Evolutionary conservation across 2,329 filamentous ascomycete genomes (phyloP).

Genomic region (Parascedosporium putredinis): DNA sequence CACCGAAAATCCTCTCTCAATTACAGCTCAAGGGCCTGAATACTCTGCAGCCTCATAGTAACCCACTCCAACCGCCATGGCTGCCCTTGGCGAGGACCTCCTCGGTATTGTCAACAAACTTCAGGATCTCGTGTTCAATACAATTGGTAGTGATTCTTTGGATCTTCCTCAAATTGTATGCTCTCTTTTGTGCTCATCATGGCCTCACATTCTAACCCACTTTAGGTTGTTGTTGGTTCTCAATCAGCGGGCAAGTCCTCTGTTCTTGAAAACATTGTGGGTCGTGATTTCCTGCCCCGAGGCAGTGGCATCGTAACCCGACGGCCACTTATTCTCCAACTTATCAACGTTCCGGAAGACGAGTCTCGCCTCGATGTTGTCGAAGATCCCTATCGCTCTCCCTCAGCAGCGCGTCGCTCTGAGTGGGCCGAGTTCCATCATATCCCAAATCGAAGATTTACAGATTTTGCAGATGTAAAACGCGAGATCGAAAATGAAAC

Average conservation of each 20-base stretch:
- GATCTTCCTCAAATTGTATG: slow-evolving; percentile 96
- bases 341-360: slow-evolving; percentile 90
- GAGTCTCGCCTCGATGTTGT: slow-evolving; percentile 54
- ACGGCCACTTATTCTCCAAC: slow-evolving; percentile 86
- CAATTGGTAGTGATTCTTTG: slow-evolving; percentile 95
- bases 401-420: slow-evolving; percentile 54
- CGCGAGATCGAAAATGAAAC: slow-evolving; percentile 97
- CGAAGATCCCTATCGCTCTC: slow-evolving; percentile 64
- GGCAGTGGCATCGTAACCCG: slow-evolving; percentile 95
- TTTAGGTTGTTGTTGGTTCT: slow-evolving; percentile 90
- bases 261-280: slow-evolving; percentile 97
- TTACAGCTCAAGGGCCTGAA: too few relatives aligned
- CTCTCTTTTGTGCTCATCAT: slow-evolving; percentile 13
- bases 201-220: slow-evolving; percentile 10
- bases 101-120: slow-evolving; percentile 95
- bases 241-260: slow-evolving; percentile 98
- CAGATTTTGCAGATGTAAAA: slow-evolving; percentile 87
- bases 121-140: slow-evolving; percentile 98
- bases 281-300: slow-evolving; percentile 90
- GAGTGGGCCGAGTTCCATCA: slow-evolving; percentile 97
- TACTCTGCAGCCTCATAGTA: too few relatives aligned
- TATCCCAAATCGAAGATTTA: slow-evolving; percentile 78
- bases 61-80: slow-evolving; percentile 55
- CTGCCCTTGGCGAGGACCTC: slow-evolving; percentile 89
- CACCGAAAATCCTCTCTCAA: too few relatives aligned